Percentiles rank a stretch among this genome's conserved stretches.
phyloP scores from a whole-genome alignment of 1,139 yeast species.

The Sugiyamaella sp. region DNA sequence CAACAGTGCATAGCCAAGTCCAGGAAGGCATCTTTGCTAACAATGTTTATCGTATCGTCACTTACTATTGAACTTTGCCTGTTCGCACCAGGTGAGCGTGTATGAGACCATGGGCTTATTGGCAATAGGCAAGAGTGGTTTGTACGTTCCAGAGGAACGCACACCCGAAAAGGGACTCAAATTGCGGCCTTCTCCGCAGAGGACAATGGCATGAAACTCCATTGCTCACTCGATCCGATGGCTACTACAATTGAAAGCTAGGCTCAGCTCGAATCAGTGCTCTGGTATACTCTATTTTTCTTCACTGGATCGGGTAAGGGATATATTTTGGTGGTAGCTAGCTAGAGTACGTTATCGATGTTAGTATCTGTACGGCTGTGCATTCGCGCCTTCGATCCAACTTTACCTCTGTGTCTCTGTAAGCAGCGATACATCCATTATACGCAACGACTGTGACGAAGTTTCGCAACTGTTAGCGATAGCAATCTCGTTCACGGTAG shows the following conservation, averaged over 20 bases:
- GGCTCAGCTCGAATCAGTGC: neutral
- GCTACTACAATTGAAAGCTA: neutral
- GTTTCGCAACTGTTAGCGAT: too few relatives aligned
- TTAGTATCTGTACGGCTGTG: neutral
- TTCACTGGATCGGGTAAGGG: neutral
- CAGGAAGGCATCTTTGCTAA: too few relatives aligned
- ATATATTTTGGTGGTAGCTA: too few relatives aligned
- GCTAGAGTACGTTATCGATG: too few relatives aligned
- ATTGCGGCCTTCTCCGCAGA: constrained; percentile 82
- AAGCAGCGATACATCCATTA: too few relatives aligned
- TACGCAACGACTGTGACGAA: too few relatives aligned
- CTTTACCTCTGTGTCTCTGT: neutral
- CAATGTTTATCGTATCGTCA: neutral
- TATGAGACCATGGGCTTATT: constrained; percentile 88
- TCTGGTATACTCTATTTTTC: neutral
- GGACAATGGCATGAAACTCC: constrained; percentile 91
- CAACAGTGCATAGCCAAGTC: neutral
- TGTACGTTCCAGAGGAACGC: constrained; percentile 62
- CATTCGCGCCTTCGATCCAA: neutral
- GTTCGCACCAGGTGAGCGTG: constrained; percentile 90
- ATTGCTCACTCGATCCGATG: constrained; percentile 43
- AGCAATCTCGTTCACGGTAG: too few relatives aligned
- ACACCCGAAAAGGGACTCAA: constrained; percentile 69
- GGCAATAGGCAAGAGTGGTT: constrained; percentile 87
- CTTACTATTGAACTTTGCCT: constrained; percentile 50